Base-by-base conservation (phyloP, 2,329 filamentous ascomycete genomes). In the Exophiala sp. region DNA sequence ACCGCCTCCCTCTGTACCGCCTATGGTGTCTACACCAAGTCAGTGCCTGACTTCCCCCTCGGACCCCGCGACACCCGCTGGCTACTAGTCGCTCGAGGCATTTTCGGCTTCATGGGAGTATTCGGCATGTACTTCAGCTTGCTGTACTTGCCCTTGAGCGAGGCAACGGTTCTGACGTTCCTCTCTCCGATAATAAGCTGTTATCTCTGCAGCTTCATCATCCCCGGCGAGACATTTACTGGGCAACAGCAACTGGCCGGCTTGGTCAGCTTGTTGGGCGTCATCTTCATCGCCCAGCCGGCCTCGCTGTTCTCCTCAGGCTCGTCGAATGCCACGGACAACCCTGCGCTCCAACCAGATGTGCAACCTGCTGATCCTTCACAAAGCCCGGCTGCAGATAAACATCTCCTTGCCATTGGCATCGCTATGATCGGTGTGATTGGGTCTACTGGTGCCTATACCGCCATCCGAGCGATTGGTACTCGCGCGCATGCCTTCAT, bases 161-260 rank as follows among this genome's bases (percentile, higher is more conserved):
- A 96, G 68, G 90, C 91, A 2, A 94, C 89, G 0, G 91, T 96
- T 33, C 86, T 96, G 49, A 94, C 89, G 7, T 96, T 96, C 67
- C 78, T 96, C 5, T 83, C 87, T 0, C 91, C 91, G 0, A 86
- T 86, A 11, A 77, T 95, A 5, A 82, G 89, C 16, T 89, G 88
- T 53, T 89, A 91, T 73, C 80, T 87, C 14, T 95, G 90, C 68
- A 90, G 87, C 34, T 75, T 91, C 51, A 72, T 91, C 35, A 79
- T 86, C 18, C 68, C 72, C 52, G 81, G 84, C 47, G 89, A 96
- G 63, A 86, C 87, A 0, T 96, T 92, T 66, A 89, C 88, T 1
- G 78, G 83, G 20, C 81, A 81, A 38, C 89, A 95, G 68, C 87
- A 90, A 67, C 75, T 92, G 2, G 90, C 87, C 0, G 88, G 84